Percentiles rank a stretch among this genome's conserved stretches.
Conservation (phyloP, 2,329 filamentous ascomycete species). For the Madurella mycetomatis region DNA sequence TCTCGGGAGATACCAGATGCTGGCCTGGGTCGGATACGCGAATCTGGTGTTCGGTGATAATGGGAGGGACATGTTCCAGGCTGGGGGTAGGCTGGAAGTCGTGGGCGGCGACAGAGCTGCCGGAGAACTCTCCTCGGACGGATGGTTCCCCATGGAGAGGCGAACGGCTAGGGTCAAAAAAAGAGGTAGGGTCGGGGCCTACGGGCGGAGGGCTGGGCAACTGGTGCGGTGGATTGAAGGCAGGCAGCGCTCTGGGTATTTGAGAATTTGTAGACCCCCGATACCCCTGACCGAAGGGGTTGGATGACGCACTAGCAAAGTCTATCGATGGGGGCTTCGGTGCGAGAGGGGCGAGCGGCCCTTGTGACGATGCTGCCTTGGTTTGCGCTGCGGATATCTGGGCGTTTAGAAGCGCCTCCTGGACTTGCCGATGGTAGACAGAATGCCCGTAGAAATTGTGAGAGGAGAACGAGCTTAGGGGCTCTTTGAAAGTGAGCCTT, state of each 20-base stretch:
- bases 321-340: slow-evolving; percentile 45
- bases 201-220: slow-evolving; percentile 12
- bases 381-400: slow-evolving; percentile 40
- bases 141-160: neutral
- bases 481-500: slow-evolving; percentile 74
- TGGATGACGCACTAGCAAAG: slow-evolving; percentile 31
- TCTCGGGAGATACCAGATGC: neutral
- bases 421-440: slow-evolving; percentile 41
- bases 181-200: neutral
- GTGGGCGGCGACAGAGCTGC: neutral
- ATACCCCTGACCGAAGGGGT: slow-evolving; percentile 32
- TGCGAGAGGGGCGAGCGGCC: slow-evolving; percentile 44
- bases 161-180: neutral
- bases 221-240: slow-evolving; percentile 19
- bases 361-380: slow-evolving; percentile 36
- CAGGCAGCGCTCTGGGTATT: neutral
- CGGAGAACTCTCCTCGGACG: neutral
- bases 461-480: slow-evolving; percentile 55
- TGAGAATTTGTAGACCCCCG: slow-evolving; percentile 28
- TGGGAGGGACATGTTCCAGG: neutral
- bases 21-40: neutral
- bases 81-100: neutral
- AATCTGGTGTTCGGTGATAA: neutral
- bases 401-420: slow-evolving; percentile 42
- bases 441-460: slow-evolving; percentile 43